These are phyloP conservation scores for Pseudogymnoascus sp. DNA, from an alignment of 2,329 filamentous ascomycete species.

Conservation along the genomic window DNA sequence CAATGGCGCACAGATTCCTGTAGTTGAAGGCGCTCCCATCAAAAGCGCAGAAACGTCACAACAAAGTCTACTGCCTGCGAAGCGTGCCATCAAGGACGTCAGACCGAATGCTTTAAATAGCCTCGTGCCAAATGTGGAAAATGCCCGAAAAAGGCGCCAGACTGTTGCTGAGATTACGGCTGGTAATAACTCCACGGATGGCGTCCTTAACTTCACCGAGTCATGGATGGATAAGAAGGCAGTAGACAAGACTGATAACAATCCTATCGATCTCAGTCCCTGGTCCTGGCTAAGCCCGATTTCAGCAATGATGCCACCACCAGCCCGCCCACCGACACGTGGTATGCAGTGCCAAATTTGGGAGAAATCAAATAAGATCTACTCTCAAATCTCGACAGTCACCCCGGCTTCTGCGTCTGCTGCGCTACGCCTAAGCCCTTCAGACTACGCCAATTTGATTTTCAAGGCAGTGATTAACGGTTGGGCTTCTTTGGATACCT, in stretches of 20 bases:
- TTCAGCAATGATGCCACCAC: background rate
- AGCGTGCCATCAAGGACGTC: background rate
- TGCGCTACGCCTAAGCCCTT: background rate
- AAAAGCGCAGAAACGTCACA: background rate
- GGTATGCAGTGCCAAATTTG: slow-evolving; percentile 12
- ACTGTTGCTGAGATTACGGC: background rate
- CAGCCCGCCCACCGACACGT: background rate
- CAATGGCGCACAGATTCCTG: background rate
- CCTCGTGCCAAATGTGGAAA: background rate
- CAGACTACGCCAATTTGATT: background rate
- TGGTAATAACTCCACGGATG: background rate
- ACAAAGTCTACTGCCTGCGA: background rate
- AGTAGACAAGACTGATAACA: background rate
- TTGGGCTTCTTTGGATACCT: slow-evolving; percentile 9
- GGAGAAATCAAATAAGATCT: slow-evolving; percentile 16
- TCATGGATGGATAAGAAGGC: slow-evolving; percentile 3
- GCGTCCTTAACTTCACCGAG: background rate
- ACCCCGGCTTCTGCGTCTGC: background rate
- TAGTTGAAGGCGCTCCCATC: background rate
- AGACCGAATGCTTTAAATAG: background rate
- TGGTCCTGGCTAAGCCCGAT: slow-evolving; percentile 2
- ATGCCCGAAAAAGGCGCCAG: background rate
- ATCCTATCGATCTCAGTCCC: background rate
- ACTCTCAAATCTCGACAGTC: slow-evolving; percentile 7
- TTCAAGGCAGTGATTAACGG: slow-evolving; percentile 6